A percentile compares a stretch with the other conserved stretches of the same genome.
phyloP scores from a whole-genome alignment of 306 rosid genomes.

The Prinsepia uniflora region DNA sequence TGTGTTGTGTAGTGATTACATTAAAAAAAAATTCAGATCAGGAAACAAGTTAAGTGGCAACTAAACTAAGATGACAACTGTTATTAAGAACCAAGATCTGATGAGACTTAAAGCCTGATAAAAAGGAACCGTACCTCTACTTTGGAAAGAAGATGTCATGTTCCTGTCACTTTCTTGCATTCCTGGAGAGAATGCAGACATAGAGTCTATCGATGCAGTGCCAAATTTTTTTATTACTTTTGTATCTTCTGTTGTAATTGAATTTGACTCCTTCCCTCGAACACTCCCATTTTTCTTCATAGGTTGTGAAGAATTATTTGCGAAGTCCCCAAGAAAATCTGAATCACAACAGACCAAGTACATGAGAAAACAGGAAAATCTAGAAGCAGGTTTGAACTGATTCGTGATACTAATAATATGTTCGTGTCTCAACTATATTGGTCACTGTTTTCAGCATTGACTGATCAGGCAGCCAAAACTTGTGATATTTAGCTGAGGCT shows the following conservation, averaged over 20 bases:
- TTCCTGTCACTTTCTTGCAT: constrained; percentile 9
- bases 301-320: constrained; percentile 4
- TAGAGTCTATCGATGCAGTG: neutral
- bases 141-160: constrained; percentile 14
- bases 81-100: neutral
- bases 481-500: neutral
- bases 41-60: neutral
- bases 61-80: neutral
- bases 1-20: neutral
- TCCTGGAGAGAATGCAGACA: constrained; percentile 8
- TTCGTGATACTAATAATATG: neutral
- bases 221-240: constrained; percentile 10
- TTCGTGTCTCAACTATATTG: neutral
- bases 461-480: neutral
- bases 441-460: neutral
- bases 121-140: constrained; percentile 18
- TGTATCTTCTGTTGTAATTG: constrained; percentile 18
- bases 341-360: neutral
- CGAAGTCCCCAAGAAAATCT: constrained; percentile 20
- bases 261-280: constrained; percentile 3
- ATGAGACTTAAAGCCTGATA: neutral
- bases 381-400: constrained; percentile 1
- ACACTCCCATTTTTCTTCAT: neutral
- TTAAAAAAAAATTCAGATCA: neutral
- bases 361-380: neutral